Base-by-base conservation (phyloP, 1,139 yeast species). In the Candida glucosophila region DNA sequence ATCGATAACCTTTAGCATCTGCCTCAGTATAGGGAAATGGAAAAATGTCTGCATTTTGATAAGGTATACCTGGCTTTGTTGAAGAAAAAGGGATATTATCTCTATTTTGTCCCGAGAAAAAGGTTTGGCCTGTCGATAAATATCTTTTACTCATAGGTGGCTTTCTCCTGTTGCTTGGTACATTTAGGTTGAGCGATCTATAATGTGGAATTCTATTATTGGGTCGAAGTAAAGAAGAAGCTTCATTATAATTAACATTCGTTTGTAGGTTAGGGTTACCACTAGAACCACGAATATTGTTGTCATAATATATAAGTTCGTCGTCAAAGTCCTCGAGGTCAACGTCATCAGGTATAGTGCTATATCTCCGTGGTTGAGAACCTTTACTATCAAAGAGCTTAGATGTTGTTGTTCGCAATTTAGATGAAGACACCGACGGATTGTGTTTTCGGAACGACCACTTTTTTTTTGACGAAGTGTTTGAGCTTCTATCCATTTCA, bases 351-450 rank as follows among this genome's bases (percentile, higher is more conserved):
- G 81, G 80, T 4, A 77, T 69, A 16, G 78, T 80, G 15, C 85
- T 77, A 40, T 79, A 78, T 24, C 88, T 55, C 42, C 88, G 60
- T 4, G 85, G 73, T 23, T 77, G 79, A 1, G 80, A 69, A 0
- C 85, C 85, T 34, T 72, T 77, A 13, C 74, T 70, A 40, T 79
- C 86, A 47, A 78, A 78, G 5, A 78, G 51, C 33, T 76, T 73
- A 1, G 85, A 77, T 0, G 86, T 77, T 1, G 85, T 77, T 3
- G 85, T 77, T 25, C 88, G 49, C 17, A 66, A 49, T 29, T 61
- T 63, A 1, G 70, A 49, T 41, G 61, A 56, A 0, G 55, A 32
- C 5, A 52, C 46, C 5, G 21, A 7, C 12, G 8, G 9, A 19
- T 7, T n/a, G n/a, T n/a, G n/a, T n/a, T n/a, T n/a, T 61, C 48